phyloP scores from a whole-genome alignment of 768 basidiomycete species.

The Lentinula raphanica region DNA sequence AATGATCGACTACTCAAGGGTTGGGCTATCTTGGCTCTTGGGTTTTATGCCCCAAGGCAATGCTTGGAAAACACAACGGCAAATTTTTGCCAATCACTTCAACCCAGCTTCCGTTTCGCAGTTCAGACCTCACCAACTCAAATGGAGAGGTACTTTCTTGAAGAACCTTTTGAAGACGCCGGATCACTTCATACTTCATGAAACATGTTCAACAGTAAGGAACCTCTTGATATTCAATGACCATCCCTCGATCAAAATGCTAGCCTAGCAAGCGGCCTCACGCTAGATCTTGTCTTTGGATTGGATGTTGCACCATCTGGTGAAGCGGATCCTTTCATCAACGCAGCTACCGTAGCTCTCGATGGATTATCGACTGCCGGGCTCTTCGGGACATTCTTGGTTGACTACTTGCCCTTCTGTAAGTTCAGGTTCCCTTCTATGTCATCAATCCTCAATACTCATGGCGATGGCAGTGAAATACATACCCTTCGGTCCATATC shows the following conservation, averaged over 20 bases:
- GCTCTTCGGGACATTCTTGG: slow-evolving; percentile 16
- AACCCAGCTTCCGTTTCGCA: slow-evolving; percentile 6
- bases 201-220: slow-evolving; percentile 16
- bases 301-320: slow-evolving; percentile 16
- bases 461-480: slow-evolving; percentile 6
- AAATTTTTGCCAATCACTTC: slow-evolving; percentile 13
- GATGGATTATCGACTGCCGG: slow-evolving; percentile 12
- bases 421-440: not conserved
- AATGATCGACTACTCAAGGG: slow-evolving; percentile 2
- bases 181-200: slow-evolving; percentile 10
- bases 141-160: slow-evolving; percentile 15
- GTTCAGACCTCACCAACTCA: slow-evolving; percentile 7
- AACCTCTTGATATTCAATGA: not conserved
- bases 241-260: not conserved
- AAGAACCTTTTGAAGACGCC: slow-evolving; percentile 11
- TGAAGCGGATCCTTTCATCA: slow-evolving; percentile 16
- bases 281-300: slow-evolving; percentile 15
- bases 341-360: slow-evolving; percentile 13
- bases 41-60: slow-evolving; percentile 17
- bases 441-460: no score
- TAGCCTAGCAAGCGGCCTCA: slow-evolving; percentile 14
- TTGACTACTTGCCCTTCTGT: slow-evolving; percentile 16
- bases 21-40: slow-evolving; percentile 18
- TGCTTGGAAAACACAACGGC: slow-evolving; percentile 14
- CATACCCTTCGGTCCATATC: not conserved